Evolutionary conservation across 1,284 basidiomycete species (phyloP).

Genomic region (Puccinia novopanici): DNA sequence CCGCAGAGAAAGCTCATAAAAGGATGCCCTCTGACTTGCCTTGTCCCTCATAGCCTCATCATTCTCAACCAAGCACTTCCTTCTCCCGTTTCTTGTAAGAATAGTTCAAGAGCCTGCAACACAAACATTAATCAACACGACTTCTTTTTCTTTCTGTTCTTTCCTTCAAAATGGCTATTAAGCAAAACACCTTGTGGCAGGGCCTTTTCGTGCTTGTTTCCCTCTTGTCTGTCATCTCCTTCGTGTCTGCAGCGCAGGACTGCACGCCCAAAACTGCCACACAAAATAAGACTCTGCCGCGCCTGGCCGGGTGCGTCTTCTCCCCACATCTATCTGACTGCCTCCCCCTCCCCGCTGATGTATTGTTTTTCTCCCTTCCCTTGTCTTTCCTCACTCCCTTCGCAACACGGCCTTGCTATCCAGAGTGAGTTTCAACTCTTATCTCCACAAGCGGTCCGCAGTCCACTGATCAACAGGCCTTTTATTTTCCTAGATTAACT

Average conservation of each 20-base stretch:
- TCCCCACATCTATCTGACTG: not conserved
- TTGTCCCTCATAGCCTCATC: too few species aligned
- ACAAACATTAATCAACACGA: too few species aligned
- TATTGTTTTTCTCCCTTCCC: not conserved
- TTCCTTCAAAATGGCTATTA: constrained; percentile 8
- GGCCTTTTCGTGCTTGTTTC: constrained; percentile 7
- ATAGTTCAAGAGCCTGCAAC: too few species aligned
- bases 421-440: constrained; percentile 8
- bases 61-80: too few species aligned
- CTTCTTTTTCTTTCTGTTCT: too few species aligned
- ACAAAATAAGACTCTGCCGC: not conserved
- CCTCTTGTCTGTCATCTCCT: not conserved
- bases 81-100: too few species aligned
- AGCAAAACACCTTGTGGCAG: constrained; percentile 18
- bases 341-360: not conserved
- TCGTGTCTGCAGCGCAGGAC: not conserved
- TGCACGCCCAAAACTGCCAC: not conserved
- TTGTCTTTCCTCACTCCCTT: too few species aligned
- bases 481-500: constrained; percentile 12
- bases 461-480: too few species aligned
- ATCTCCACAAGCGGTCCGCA: too few species aligned
- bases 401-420: too few species aligned
- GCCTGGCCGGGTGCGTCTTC: not conserved
- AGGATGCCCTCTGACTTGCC: too few species aligned
- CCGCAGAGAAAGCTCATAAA: too few species aligned